Conservation (phyloP, 1,139 yeast genomes). For the Yamadazyma atlantica region DNA sequence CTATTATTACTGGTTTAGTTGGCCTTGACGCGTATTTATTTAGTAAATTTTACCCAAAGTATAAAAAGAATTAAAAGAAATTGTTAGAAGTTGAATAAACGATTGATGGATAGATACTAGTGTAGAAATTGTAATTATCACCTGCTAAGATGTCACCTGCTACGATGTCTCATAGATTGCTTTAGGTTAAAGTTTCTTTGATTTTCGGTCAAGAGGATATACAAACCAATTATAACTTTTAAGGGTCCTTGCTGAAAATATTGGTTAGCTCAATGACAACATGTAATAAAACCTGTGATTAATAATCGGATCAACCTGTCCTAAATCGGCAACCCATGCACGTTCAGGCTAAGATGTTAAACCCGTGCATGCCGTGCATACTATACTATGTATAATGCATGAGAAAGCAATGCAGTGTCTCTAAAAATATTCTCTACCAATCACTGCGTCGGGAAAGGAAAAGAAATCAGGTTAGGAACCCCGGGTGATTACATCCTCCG, state of each 20-base stretch:
- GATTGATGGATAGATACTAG: not conserved
- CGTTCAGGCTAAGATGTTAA: not conserved
- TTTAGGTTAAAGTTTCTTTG: not conserved
- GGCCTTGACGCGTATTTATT: constrained; percentile 56
- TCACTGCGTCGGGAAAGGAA: not conserved
- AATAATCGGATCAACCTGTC: too few species aligned
- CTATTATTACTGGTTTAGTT: constrained; percentile 54
- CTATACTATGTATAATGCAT: not conserved
- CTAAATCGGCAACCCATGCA: too few species aligned
- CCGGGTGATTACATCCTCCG: not conserved
- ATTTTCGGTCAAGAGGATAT: not conserved
- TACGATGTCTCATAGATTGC: not conserved
- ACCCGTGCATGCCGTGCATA: not conserved
- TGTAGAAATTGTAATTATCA: too few species aligned
- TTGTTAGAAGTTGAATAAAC: not conserved
- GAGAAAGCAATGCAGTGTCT: not conserved
- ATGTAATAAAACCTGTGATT: not conserved
- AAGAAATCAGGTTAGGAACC: not conserved
- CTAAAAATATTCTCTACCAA: not conserved
- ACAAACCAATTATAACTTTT: not conserved
- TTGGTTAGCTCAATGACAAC: not conserved
- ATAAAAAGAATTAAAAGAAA: constrained; percentile 11
- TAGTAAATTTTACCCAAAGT: constrained; percentile 42
- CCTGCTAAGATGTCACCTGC: too few species aligned
- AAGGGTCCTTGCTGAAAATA: not conserved